Evolutionary conservation across 306 rosid genomes (phyloP).

Genomic region (Prunus armeniaca): DNA sequence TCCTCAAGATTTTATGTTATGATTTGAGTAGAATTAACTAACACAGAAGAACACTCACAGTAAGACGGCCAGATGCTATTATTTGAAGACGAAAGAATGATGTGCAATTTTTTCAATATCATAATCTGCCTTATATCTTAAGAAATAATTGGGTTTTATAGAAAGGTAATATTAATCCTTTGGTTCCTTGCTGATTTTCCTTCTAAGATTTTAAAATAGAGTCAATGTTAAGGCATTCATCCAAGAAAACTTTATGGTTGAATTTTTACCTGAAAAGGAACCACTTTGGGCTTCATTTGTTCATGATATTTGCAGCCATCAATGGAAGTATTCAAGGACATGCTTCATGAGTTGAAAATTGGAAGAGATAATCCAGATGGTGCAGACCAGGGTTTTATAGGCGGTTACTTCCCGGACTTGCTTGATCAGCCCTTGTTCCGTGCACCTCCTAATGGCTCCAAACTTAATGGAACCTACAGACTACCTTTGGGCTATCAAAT

Average conservation of each 20-base stretch:
- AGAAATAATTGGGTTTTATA: not conserved
- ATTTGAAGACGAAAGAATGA: too few species aligned
- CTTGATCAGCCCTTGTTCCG: slow-evolving; percentile 80
- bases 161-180: not conserved
- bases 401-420: slow-evolving; percentile 82
- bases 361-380: slow-evolving; percentile 92
- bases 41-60: too few species aligned
- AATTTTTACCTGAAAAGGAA: not conserved
- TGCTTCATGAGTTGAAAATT: slow-evolving; percentile 58
- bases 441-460: slow-evolving; percentile 63
- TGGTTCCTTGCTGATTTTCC: not conserved
- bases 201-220: not conserved
- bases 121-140: not conserved
- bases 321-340: slow-evolving; percentile 64
- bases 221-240: not conserved
- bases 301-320: slow-evolving; percentile 66
- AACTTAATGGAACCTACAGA: slow-evolving; percentile 78
- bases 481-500: slow-evolving; percentile 96
- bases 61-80: too few species aligned
- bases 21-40: too few species aligned
- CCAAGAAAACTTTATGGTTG: not conserved
- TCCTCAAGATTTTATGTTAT: not conserved
- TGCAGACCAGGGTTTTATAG: slow-evolving; percentile 94
- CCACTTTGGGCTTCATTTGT: not conserved
- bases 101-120: too few species aligned